Conservation (phyloP, 176 grass and related monocot species). For the Elaeis guineensis region DNA sequence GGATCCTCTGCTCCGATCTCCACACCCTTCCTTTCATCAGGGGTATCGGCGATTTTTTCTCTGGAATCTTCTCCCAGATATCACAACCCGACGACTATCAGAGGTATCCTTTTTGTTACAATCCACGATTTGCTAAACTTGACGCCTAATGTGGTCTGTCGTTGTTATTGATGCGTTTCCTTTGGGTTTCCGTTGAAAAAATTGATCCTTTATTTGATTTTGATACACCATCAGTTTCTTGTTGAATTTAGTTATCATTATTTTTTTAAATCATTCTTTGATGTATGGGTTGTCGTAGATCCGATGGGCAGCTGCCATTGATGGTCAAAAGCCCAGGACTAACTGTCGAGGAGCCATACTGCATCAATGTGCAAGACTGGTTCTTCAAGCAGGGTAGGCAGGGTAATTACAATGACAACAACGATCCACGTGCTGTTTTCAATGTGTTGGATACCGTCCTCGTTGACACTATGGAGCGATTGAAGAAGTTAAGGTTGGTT, state of each 20-base stretch:
- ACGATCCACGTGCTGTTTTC: constrained; percentile 38
- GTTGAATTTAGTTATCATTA: not conserved
- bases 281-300: not conserved
- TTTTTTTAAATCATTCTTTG: not conserved
- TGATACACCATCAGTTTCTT: not conserved
- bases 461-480: constrained; percentile 37
- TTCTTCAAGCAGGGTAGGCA: constrained; percentile 1
- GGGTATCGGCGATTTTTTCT: constrained; percentile 26
- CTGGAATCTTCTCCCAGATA: constrained; percentile 18
- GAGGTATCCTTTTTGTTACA: constrained; percentile 3
- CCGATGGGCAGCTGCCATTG: constrained; percentile 1
- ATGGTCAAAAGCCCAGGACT: constrained; percentile 2
- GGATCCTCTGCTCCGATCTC: constrained; percentile 15
- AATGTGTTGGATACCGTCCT: constrained; percentile 38
- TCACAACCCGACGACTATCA: constrained; percentile 14
- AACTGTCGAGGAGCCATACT: constrained; percentile 18
- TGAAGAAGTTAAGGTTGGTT: constrained; percentile 40
- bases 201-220: constrained; percentile 4
- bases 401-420: constrained; percentile 7
- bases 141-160: too few relatives aligned
- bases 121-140: too few relatives aligned
- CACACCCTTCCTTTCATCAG: constrained; percentile 9
- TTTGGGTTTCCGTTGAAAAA: not conserved
- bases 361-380: constrained; percentile 15
- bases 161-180: too few relatives aligned